Base-by-base conservation (phyloP, 441 rosid species). In the Pelargonium fulgidum region DNA sequence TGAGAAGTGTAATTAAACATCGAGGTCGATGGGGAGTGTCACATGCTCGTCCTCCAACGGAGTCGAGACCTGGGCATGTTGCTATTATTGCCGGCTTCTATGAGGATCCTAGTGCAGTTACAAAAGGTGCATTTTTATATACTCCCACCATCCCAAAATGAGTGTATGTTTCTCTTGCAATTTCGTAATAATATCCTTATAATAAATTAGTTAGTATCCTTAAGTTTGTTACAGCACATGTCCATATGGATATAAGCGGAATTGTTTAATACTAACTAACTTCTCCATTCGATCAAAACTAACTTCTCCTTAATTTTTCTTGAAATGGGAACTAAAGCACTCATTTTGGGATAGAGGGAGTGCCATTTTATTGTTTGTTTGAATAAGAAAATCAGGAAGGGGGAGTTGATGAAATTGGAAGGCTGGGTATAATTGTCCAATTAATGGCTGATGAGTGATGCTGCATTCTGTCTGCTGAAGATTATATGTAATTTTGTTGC, bases 91-190 rank as follows among this genome's bases (percentile, higher is more conserved):
- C 99, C 73, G 97, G 99, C 39, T 93, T 93, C 81, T 93, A 91
- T 63, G 99, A 93, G 82, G 98, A 93, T 73, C 98, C 98, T 64
- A 89, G 97, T 73, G 98, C 98, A n/a, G 96, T 93, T 75, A 93
- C 98, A 7, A 91, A 88, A 87, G 97, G 97, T 82, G 59, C 64
- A 17, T 52, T 36, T 66, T 47, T 0, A 11, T 29, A 36, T 44
- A 44, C 4, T 26, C 33, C 33, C 33, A 1, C 33, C 33, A 26
- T 26, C 2, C 33, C 33, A 26, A 26, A 26, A 29, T 29, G 4
- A 29, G 36, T 29, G 36, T 2, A 29, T 29, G 4, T 29, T 29
- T 29, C 36, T 29, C 36, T 29, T 29, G 36, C 36, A 29, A 29
- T 29, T 29, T 29, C 3, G 5, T 5, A 29, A 29, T 29, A 29